Evolutionary conservation across 768 basidiomycete species (phyloP), one percentile per base, ranked within the genome.

Genomic region (Pholiota molesta): DNA sequence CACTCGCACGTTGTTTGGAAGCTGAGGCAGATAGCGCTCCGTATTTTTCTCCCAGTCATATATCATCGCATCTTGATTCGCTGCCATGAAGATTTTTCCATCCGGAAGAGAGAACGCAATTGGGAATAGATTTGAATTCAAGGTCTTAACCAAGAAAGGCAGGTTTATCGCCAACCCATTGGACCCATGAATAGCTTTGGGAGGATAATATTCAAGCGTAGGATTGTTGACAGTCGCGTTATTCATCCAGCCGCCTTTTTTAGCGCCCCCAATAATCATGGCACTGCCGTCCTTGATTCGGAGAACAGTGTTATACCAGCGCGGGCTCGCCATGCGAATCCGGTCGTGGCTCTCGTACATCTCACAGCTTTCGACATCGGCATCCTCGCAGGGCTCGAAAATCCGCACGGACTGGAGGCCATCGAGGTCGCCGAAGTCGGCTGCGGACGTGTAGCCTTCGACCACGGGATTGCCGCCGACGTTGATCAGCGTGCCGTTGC

Each of bases 191-290:
- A 92, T 85, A 57, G 79, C 77, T 72, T 95, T 94, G 1, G 93
- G 89, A 31, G 94, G 94, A 72, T 82, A 95, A 74, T 85, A 95
- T 73, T 93, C 91, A 64, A 91, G 73, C 0, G 90, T 92, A 3
- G 92, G 91, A 69, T 93, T 93, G 76, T 92, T 91, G 61, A 85
- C 83, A 3, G 90, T 91, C 26, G 78, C 82, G 59, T 93, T 94
- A 71, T 93, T 93, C 64, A 92, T 92, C 91, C 91, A 94, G 10
- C 91, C 92, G 8, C 92, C 92, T 71, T 86, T 90, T 66, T 81
- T 86, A 8, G 91, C 90, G 16, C 92, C 92, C 1, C 92, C 92
- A 45, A 94, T 81, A 49, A 94, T 89, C 84, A 92, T 90, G 0
- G 84, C 89, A 66, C 90, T 91, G n/a, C 92, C 92, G 63, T 92